Percentiles rank a stretch among this genome's conserved stretches.
Conservation (phyloP, 148 eudicot genomes). For the Rhododendron griersonianum region DNA sequence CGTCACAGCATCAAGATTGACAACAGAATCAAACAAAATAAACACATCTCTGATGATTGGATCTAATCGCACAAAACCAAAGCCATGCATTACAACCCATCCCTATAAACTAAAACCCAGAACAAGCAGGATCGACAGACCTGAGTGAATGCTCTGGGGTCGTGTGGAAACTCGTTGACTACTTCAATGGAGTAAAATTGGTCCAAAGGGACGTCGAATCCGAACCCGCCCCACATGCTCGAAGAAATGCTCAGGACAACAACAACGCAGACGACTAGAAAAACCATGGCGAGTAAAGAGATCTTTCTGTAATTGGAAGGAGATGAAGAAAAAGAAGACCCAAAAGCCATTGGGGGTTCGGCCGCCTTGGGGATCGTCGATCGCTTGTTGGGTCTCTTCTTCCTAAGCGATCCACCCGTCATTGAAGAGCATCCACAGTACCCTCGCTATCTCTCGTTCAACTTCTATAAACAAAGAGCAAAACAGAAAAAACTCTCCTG, state of each 20-base stretch:
- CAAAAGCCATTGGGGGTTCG: conserved; percentile 21
- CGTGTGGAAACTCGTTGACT: conserved; percentile 80
- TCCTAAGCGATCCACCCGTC: conserved; percentile 36
- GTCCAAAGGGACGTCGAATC: conserved; percentile 7
- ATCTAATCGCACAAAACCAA: background rate
- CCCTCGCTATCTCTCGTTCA: too few species aligned
- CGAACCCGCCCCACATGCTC: conserved; percentile 21
- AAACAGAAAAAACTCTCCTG: too few species aligned
- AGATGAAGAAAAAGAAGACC: conserved; percentile 13
- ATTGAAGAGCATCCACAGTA: conserved; percentile 25
- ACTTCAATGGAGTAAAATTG: conserved; percentile 40
- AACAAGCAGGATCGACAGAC: conserved; percentile 12
- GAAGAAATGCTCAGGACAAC: conserved; percentile 37
- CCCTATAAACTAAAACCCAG: background rate
- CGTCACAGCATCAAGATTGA: background rate
- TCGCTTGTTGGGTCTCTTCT: conserved; percentile 33
- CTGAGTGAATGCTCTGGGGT: conserved; percentile 83
- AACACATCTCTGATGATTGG: background rate
- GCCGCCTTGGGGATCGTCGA: conserved; percentile 22
- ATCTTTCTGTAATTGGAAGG: conserved; percentile 20
- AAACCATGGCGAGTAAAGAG: conserved; percentile 11
- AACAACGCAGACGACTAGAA: conserved; percentile 12
- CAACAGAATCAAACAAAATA: background rate
- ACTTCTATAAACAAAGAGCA: too few species aligned
- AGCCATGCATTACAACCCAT: background rate